phyloP scores from a whole-genome alignment of 1,139 yeast genomes.

The Blastobotrys illinoisensis region DNA sequence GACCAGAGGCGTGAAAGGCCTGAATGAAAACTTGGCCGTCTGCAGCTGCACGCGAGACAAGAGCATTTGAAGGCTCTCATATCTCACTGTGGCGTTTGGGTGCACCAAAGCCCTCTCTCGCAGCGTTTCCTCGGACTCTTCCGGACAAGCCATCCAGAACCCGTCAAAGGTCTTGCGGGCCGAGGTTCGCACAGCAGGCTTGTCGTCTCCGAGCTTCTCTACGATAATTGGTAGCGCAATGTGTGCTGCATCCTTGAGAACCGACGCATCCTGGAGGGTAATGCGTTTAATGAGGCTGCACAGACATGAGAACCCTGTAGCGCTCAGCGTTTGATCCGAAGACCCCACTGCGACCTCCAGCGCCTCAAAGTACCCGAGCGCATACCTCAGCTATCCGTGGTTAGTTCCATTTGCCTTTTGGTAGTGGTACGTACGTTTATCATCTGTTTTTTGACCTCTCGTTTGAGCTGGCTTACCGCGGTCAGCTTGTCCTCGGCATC shows the following conservation, averaged over 20 bases:
- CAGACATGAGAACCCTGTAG: constrained; percentile 56
- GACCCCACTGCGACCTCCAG: constrained; percentile 45
- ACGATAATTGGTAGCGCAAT: constrained; percentile 55
- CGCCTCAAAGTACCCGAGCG: constrained; percentile 54
- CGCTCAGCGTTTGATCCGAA: constrained; percentile 40
- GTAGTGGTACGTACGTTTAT: not conserved
- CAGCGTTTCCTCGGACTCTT: constrained; percentile 47
- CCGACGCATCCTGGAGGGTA: constrained; percentile 61
- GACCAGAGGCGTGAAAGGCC: constrained; percentile 39
- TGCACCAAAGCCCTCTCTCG: constrained; percentile 49
- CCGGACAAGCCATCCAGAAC: constrained; percentile 61
- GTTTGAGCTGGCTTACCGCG: constrained; percentile 49
- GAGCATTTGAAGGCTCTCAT: constrained; percentile 41
- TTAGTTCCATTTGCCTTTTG: not conserved
- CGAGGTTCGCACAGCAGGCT: constrained; percentile 40
- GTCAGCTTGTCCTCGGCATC: constrained; percentile 35
- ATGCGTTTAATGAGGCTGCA: constrained; percentile 75
- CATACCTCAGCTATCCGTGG: constrained; percentile 26
- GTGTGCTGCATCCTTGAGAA: constrained; percentile 45
- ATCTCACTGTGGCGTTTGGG: constrained; percentile 38
- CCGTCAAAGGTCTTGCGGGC: constrained; percentile 58
- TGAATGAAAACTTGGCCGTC: constrained; percentile 39
- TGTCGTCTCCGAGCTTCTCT: constrained; percentile 47
- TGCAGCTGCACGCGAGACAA: constrained; percentile 34
- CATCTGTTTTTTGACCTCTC: constrained; percentile 49